Conservation (phyloP, 1,139 yeast species). For the Pneumocystis wakefieldiae region DNA sequence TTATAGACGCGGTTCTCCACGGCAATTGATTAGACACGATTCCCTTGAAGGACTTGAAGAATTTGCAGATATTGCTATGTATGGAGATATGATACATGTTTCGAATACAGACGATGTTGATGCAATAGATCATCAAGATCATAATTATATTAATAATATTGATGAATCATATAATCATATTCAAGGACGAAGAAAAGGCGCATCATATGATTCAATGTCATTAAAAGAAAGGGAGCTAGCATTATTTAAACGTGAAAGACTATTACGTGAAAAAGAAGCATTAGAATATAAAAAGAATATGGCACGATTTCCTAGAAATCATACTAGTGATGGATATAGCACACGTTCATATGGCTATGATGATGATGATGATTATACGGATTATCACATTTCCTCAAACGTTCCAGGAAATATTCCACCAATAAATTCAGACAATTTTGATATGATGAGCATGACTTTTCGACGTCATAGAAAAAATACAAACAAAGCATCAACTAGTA, state of each 20-base stretch:
- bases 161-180: slow-evolving; percentile 4
- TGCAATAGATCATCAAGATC: not conserved
- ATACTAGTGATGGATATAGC: slow-evolving; percentile 3
- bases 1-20: slow-evolving; percentile 2
- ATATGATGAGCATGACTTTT: slow-evolving; percentile 11
- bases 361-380: slow-evolving; percentile 5
- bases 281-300: not conserved
- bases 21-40: slow-evolving; percentile 8
- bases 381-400: not conserved
- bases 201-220: slow-evolving; percentile 2
- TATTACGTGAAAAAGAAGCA: not conserved
- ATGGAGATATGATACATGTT: slow-evolving; percentile 7
- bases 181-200: not conserved
- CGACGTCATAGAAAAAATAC: not conserved
- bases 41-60: slow-evolving; percentile 14
- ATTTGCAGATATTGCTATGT: slow-evolving; percentile 15
- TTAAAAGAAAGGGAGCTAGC: not conserved
- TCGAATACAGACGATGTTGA: not conserved
- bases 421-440: slow-evolving; percentile 8
- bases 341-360: slow-evolving; percentile 6
- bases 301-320: not conserved
- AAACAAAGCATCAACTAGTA: not conserved
- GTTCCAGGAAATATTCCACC: slow-evolving; percentile 1
- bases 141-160: not conserved
- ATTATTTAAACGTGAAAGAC: not conserved